Evolutionary conservation across 2,329 filamentous ascomycete genomes (phyloP).

Genomic region (Myriosclerotinia scirpicola): DNA sequence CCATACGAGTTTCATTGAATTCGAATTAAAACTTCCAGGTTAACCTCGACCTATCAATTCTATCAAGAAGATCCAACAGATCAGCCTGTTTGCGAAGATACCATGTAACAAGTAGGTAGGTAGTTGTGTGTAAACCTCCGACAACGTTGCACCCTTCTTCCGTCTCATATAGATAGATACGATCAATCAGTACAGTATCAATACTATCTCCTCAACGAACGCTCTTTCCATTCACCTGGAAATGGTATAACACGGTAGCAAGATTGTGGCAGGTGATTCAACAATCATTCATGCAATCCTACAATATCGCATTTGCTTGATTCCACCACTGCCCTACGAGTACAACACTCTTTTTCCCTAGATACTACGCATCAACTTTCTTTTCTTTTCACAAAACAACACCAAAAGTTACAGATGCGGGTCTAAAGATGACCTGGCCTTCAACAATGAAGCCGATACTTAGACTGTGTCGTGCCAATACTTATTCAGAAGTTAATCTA

Average conservation of each 20-base stretch:
- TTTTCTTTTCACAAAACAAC: not conserved
- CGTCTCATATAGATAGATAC: not conserved
- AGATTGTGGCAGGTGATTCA: constrained; percentile 2
- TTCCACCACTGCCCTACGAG: not conserved
- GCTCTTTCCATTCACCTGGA: constrained; percentile 14
- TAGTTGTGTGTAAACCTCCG: not conserved
- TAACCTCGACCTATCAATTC: not conserved
- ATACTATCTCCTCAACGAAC: not conserved
- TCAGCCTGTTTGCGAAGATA: constrained; percentile 14
- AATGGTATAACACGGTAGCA: not conserved
- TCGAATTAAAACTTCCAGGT: no score
- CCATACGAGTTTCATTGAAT: not conserved
- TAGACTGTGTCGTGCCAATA: constrained; percentile 19
- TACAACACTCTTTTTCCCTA: not conserved
- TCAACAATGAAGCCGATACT: constrained; percentile 24
- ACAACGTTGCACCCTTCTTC: constrained; percentile 16
- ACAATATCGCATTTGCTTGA: not conserved
- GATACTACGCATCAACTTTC: not conserved
- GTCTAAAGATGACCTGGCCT: constrained; percentile 22
- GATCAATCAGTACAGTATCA: not conserved
- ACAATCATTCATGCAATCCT: not conserved
- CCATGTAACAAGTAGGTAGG: not conserved
- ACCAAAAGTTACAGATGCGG: constrained; percentile 19
- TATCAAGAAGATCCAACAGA: not conserved
- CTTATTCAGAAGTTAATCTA: constrained; percentile 7